These are phyloP conservation scores for Penicillium sp. DNA, from an alignment of 2,329 filamentous ascomycete species.

Conservation along the genomic window DNA sequence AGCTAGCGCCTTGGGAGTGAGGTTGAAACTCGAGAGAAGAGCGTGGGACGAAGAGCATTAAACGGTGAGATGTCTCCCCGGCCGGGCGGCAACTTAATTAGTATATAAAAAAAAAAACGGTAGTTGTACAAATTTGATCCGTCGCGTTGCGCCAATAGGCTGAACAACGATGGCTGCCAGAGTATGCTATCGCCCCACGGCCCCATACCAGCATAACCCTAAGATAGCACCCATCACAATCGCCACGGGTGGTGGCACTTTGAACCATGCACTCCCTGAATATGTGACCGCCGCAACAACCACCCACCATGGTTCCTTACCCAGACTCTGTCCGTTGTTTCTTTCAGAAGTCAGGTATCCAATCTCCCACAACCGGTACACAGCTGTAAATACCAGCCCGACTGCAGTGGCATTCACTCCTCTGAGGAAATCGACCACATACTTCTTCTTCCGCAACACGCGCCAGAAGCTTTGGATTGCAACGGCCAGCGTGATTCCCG, in stretches of 20 bases:
- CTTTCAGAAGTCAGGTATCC: constrained; percentile 55
- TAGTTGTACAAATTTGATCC: too few relatives aligned
- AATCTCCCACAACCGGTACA: constrained; percentile 62
- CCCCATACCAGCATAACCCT: constrained; percentile 49
- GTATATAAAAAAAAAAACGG: too few relatives aligned
- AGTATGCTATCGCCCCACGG: constrained; percentile 28
- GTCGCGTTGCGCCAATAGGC: too few relatives aligned
- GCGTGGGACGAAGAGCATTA: too few relatives aligned
- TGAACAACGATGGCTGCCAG: neutral
- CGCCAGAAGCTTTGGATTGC: constrained; percentile 53
- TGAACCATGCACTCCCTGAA: constrained; percentile 50
- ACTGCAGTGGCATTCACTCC: constrained; percentile 61
- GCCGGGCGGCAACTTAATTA: too few relatives aligned
- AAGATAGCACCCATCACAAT: constrained; percentile 49
- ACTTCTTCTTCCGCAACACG: constrained; percentile 45
- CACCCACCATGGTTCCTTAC: constrained; percentile 62
- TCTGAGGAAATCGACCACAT: constrained; percentile 51
- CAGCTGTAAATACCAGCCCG: constrained; percentile 62
- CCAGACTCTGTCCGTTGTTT: constrained; percentile 52
- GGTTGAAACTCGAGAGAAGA: neutral
- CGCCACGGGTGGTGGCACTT: constrained; percentile 42
- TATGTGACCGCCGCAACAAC: constrained; percentile 55
- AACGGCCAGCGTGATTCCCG: constrained; percentile 36
- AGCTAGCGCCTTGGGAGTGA: neutral
- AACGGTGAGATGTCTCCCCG: too few relatives aligned